These are phyloP conservation scores for Fusarium lyarnte DNA, from an alignment of 2,329 filamentous ascomycete species.

Conservation along the genomic window DNA sequence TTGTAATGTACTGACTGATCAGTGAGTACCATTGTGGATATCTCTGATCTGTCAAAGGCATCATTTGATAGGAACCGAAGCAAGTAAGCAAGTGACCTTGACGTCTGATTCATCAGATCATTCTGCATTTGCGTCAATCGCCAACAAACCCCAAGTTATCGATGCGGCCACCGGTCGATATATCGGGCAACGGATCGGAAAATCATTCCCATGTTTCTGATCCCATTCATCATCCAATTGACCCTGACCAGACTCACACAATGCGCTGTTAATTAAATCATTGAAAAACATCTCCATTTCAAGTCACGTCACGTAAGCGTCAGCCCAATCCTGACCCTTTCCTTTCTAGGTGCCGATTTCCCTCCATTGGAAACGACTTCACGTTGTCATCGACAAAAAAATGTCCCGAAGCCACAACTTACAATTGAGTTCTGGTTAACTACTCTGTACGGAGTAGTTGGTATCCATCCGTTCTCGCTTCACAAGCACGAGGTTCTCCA, in stretches of 20 bases:
- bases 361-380: conserved; percentile 3
- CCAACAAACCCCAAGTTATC: background rate
- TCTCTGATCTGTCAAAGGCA: conserved; percentile 22
- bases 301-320: conserved; percentile 36
- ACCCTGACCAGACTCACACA: background rate
- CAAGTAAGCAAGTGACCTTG: conserved; percentile 2
- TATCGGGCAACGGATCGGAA: conserved; percentile 32
- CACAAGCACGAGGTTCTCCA: conserved; percentile 40
- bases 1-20: conserved; percentile 1
- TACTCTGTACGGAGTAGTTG: background rate
- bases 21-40: conserved; percentile 1
- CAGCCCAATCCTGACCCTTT: conserved; percentile 25
- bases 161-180: conserved; percentile 14
- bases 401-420: conserved; percentile 6
- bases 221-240: background rate
- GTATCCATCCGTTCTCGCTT: conserved; percentile 28
- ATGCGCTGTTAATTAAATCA: conserved; percentile 2
- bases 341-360: background rate
- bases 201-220: conserved; percentile 15
- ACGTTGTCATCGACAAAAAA: conserved; percentile 25
- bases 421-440: conserved; percentile 29
- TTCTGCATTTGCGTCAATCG: background rate
- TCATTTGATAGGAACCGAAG: conserved; percentile 17
- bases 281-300: background rate
- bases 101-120: conserved; percentile 35